These are phyloP conservation scores for Phoma sp. DNA, from an alignment of 2,329 filamentous ascomycete species.

Conservation along the genomic window DNA sequence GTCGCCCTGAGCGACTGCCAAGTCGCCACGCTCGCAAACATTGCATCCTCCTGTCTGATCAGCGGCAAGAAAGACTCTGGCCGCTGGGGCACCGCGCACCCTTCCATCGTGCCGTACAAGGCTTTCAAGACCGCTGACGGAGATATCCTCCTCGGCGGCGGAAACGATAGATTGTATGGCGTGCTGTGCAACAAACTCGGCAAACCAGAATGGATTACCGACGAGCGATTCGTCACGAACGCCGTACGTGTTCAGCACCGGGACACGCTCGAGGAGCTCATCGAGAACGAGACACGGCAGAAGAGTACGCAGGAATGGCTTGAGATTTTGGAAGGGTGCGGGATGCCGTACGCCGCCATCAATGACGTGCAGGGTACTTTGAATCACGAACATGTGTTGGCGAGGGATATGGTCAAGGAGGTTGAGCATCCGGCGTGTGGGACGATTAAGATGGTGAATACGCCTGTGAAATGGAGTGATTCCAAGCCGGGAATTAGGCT, in stretches of 20 bases:
- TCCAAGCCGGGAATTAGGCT: conserved; percentile 77
- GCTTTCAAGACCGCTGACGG: conserved; percentile 74
- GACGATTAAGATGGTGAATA: conserved; percentile 87
- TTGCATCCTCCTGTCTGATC: conserved; percentile 89
- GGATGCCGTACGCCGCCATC: conserved; percentile 92
- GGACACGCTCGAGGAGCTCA: conserved; percentile 76
- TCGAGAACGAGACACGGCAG: conserved; percentile 75
- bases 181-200: conserved; percentile 65
- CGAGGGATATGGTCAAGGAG: conserved; percentile 88
- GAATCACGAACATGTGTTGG: conserved; percentile 79
- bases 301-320: conserved; percentile 92
- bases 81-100: conserved; percentile 95
- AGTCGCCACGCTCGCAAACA: conserved; percentile 91
- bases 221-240: conserved; percentile 66
- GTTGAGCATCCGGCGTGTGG: conserved; percentile 85
- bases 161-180: conserved; percentile 69
- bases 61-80: conserved; percentile 87
- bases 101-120: conserved; percentile 95
- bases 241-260: conserved; percentile 71
- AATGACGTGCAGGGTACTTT: conserved; percentile 90
- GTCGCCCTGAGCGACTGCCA: conserved; percentile 92
- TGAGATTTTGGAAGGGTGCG: conserved; percentile 82
- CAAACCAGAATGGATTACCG: conserved; percentile 65
- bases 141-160: conserved; percentile 69
- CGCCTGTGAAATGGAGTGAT: conserved; percentile 92